These are phyloP conservation scores for Cicer judaicum DNA, from an alignment of 306 rosid genomes.

Conservation along the genomic window DNA sequence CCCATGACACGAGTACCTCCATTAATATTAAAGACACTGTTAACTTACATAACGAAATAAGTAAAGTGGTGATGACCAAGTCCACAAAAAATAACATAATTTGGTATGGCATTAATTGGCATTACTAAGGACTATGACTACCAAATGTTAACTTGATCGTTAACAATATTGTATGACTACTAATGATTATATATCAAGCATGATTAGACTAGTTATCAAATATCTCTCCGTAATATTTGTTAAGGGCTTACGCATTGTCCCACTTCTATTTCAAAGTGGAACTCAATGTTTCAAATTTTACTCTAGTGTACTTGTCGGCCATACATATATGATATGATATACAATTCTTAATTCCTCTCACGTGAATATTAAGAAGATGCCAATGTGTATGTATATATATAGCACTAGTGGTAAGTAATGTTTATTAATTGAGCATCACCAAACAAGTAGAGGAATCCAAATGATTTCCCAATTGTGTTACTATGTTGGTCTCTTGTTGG, in stretches of 20 bases:
- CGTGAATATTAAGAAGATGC: not conserved
- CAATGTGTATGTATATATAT: not conserved
- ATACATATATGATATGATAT: constrained; percentile 23
- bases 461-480: constrained; percentile 54
- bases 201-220: constrained; percentile 36
- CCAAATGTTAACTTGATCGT: constrained; percentile 7
- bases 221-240: not conserved
- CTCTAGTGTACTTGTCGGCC: constrained; percentile 59
- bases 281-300: constrained; percentile 37
- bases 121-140: constrained; percentile 32
- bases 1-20: no score
- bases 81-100: no score
- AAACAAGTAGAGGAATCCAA: not conserved
- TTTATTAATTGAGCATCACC: not conserved
- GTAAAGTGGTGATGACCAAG: no score
- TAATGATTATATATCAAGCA: not conserved
- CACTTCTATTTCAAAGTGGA: constrained; percentile 48
- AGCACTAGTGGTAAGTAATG: not conserved
- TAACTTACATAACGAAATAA: no score
- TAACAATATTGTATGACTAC: not conserved
- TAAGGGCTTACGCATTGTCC: constrained; percentile 39
- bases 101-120: constrained; percentile 18
- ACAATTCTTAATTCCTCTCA: not conserved
- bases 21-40: no score
- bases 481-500: constrained; percentile 26